phyloP scores from a whole-genome alignment of 192 early-diverging fungal genomes.

The Spizellomyces punctatus region DNA sequence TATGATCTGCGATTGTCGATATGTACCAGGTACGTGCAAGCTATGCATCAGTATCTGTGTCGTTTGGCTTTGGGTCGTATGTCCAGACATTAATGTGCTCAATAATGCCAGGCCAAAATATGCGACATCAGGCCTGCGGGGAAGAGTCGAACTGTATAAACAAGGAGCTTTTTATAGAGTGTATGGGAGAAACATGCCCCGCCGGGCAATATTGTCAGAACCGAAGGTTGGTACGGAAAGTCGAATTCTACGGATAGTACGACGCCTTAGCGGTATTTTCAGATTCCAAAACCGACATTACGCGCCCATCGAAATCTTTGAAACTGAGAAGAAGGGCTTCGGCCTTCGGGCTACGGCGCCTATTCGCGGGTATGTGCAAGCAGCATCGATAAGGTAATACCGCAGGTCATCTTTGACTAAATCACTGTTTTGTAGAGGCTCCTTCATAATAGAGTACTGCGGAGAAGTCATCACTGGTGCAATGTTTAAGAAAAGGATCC shows the following conservation, averaged over 20 bases:
- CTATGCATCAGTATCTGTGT: constrained; percentile 2
- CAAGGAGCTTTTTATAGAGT: constrained; percentile 85
- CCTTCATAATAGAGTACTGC: constrained; percentile 97
- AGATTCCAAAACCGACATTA: constrained; percentile 88
- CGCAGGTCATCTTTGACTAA: too few species aligned
- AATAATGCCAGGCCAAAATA: constrained; percentile 6
- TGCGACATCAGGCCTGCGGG: constrained; percentile 74
- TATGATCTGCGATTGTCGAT: constrained; percentile 80
- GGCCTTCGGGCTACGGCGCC: constrained; percentile 78
- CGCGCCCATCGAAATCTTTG: constrained; percentile 83
- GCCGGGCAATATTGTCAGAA: constrained; percentile 88
- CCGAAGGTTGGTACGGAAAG: constrained; percentile 55
- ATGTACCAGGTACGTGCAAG: constrained; percentile 52
- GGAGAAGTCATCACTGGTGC: constrained; percentile 89
- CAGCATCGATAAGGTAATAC: too few species aligned
- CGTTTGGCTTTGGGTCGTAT: not conserved
- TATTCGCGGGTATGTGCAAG: constrained; percentile 58
- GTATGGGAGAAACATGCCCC: constrained; percentile 85
- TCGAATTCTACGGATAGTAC: not conserved
- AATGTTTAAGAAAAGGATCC: constrained; percentile 81
- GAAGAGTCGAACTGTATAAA: constrained; percentile 91
- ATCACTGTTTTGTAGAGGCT: constrained; percentile 50
- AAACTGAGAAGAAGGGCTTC: constrained; percentile 90
- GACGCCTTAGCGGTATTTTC: not conserved
- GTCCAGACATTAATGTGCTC: not conserved